These are phyloP conservation scores for Sclerotinia trifoliorum DNA, from an alignment of 2,329 filamentous ascomycete species.

Conservation along the genomic window DNA sequence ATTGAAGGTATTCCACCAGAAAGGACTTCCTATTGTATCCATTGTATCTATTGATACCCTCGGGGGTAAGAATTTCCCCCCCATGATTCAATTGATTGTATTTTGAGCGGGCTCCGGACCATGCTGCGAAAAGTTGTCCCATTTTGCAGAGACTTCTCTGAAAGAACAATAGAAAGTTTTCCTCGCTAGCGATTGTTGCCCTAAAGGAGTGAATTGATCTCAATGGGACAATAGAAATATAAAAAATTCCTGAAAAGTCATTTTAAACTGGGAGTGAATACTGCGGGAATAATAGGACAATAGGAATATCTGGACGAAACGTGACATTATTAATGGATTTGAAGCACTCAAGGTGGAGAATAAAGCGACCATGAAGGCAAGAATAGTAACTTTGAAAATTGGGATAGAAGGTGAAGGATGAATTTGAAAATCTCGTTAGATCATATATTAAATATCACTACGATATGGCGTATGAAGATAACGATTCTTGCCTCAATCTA, in stretches of 20 bases:
- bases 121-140: background rate
- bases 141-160: background rate
- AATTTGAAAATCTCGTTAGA: background rate
- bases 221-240: background rate
- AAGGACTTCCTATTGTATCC: background rate
- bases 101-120: too few relatives aligned
- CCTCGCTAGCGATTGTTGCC: background rate
- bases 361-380: conserved; percentile 1
- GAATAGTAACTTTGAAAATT: background rate
- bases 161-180: background rate
- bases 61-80: background rate
- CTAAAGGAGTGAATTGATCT: conserved; percentile 1
- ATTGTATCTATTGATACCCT: background rate
- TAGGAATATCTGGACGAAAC: background rate
- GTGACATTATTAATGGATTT: background rate
- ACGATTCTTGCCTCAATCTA: background rate
- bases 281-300: background rate
- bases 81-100: background rate
- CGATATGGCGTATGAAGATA: background rate
- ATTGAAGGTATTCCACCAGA: background rate
- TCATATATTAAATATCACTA: background rate
- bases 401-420: background rate
- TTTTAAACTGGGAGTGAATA: background rate
- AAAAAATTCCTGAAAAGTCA: background rate
- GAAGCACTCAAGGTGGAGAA: background rate